Conservation (phyloP, 2,329 filamentous ascomycete species). For the Biscogniauxia marginata region DNA sequence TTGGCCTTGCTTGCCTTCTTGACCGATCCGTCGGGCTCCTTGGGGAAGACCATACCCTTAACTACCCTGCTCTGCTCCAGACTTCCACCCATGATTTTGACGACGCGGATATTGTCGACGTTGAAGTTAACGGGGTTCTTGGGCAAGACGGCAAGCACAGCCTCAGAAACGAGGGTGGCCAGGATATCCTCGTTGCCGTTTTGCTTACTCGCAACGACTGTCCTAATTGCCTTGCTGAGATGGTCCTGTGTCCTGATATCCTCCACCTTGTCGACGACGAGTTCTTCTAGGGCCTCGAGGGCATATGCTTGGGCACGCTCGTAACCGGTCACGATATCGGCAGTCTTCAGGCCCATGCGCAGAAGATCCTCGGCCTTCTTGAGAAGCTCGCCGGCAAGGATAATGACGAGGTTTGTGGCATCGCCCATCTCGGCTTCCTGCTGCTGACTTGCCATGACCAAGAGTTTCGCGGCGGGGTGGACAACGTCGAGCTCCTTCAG, state of each 20-base stretch:
- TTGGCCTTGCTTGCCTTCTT: slow-evolving; percentile 93
- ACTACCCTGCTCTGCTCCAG: slow-evolving; percentile 92
- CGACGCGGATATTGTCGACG: slow-evolving; percentile 96
- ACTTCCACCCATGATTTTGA: slow-evolving; percentile 99
- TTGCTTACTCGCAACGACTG: slow-evolving; percentile 95
- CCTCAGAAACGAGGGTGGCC: slow-evolving; percentile 82
- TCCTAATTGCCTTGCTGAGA: slow-evolving; percentile 91
- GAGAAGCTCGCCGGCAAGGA: slow-evolving; percentile 90
- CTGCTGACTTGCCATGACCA: slow-evolving; percentile 98
- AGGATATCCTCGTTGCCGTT: slow-evolving; percentile 89
- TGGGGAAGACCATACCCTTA: slow-evolving; percentile 97
- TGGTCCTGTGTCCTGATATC: slow-evolving; percentile 79
- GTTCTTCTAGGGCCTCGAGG: slow-evolving; percentile 79
- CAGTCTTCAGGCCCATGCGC: slow-evolving; percentile 96
- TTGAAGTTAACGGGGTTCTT: slow-evolving; percentile 97
- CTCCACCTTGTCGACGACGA: slow-evolving; percentile 86
- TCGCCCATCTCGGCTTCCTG: slow-evolving; percentile 99
- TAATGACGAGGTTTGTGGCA: slow-evolving; percentile 94
- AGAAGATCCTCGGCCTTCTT: slow-evolving; percentile 97
- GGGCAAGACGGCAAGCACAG: slow-evolving; percentile 81
- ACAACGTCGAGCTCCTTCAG: slow-evolving; percentile 96
- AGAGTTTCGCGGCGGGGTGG: slow-evolving; percentile 92
- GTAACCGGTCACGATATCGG: slow-evolving; percentile 93
- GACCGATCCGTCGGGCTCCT: slow-evolving; percentile 86
- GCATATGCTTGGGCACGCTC: slow-evolving; percentile 92